Conservation (phyloP, 2,329 filamentous ascomycete genomes). For the Parafenestella ontariensis region DNA sequence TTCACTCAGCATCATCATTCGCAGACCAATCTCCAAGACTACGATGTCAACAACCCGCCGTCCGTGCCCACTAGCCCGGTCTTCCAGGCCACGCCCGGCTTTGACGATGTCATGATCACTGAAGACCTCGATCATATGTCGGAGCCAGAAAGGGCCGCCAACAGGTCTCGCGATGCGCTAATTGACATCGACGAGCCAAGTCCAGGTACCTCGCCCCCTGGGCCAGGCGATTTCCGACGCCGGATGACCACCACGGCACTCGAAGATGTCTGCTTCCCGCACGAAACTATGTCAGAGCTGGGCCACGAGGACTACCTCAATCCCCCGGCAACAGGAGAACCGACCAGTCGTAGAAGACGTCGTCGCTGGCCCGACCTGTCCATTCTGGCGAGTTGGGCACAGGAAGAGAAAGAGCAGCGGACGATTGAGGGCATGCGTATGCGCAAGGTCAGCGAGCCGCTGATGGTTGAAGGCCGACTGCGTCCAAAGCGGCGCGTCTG, state of each 20-base stretch:
- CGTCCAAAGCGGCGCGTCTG: conserved; percentile 79
- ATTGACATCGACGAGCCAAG: conserved; percentile 63
- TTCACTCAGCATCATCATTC: conserved; percentile 39
- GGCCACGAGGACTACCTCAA: conserved; percentile 74
- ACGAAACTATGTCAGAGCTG: conserved; percentile 78
- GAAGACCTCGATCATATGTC: conserved; percentile 61
- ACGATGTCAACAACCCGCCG: conserved; percentile 71
- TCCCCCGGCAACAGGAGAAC: conserved; percentile 54
- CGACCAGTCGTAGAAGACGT: conserved; percentile 54
- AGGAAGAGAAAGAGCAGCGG: conserved; percentile 85
- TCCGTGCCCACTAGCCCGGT: conserved; percentile 67
- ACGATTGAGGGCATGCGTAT: conserved; percentile 78
- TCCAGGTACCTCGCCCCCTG: conserved; percentile 51
- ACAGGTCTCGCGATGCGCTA: conserved; percentile 52
- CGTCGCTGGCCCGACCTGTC: conserved; percentile 85
- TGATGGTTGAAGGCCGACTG: conserved; percentile 87
- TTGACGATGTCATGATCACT: conserved; percentile 72
- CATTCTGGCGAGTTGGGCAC: conserved; percentile 87
- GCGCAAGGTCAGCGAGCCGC: conserved; percentile 92
- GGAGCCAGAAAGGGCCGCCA: conserved; percentile 23
- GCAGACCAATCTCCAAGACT: conserved; percentile 50
- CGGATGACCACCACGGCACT: conserved; percentile 66
- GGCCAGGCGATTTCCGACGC: conserved; percentile 35
- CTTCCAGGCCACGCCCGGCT: conserved; percentile 59
- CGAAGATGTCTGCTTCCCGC: conserved; percentile 92